These are phyloP conservation scores for Cladophialophora exuberans DNA, from an alignment of 2,329 filamentous ascomycete species.

Conservation along the genomic window DNA sequence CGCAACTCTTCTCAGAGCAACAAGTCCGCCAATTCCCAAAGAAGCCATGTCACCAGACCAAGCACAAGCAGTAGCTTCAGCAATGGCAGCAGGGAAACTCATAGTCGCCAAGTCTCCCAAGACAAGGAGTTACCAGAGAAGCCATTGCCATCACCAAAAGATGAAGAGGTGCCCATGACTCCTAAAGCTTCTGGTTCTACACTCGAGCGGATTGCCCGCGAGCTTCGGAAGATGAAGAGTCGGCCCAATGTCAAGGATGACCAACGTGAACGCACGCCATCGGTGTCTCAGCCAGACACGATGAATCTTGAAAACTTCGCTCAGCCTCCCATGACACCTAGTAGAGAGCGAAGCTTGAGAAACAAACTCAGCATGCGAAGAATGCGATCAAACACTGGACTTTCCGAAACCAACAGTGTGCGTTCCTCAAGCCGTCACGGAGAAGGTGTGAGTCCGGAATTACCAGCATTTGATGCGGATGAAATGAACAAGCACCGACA, in stretches of 20 bases:
- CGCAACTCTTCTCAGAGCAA: conserved; percentile 39
- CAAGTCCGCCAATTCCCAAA: conserved; percentile 36
- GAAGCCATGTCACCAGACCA: conserved; percentile 34
- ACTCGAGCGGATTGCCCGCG: conserved; percentile 62
- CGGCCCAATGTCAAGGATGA: conserved; percentile 53
- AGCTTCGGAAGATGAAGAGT: conserved; percentile 62
- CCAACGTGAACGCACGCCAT: conserved; percentile 21
- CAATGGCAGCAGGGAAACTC: conserved; percentile 28
- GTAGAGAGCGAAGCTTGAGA: conserved; percentile 34
- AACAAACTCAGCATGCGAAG: conserved; percentile 38
- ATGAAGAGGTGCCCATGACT: conserved; percentile 28
- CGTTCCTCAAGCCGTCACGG: conserved; percentile 40
- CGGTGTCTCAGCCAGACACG: conserved; percentile 17
- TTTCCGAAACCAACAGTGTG: conserved; percentile 36
- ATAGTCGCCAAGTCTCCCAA: conserved; percentile 28
- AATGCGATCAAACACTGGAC: conserved; percentile 40
- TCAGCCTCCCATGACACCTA: conserved; percentile 23
- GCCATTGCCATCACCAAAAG: conserved; percentile 44
- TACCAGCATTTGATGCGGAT: conserved; percentile 52
- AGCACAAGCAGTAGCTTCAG: conserved; percentile 36
- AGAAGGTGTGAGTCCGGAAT: conserved; percentile 11
- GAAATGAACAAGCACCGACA: conserved; percentile 53
- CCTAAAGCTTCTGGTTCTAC: conserved; percentile 45
- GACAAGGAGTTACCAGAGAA: conserved; percentile 42
- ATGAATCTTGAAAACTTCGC: conserved; percentile 14